Base-by-base conservation (phyloP, 1,284 basidiomycete species). In the Cutaneotrichosporon sp. region DNA sequence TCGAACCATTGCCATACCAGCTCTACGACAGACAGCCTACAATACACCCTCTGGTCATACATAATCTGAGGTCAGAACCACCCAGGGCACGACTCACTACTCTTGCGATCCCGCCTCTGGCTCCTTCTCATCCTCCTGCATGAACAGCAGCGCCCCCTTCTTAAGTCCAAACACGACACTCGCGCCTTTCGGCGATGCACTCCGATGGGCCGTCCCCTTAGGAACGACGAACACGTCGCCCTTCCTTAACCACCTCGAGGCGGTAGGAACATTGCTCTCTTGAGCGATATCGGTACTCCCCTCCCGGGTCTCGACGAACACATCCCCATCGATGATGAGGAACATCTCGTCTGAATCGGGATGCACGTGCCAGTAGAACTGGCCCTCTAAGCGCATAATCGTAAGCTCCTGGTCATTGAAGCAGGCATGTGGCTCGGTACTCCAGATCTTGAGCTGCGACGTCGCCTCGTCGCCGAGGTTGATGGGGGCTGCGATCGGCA, bases 201-300 rank as follows among this genome's bases (percentile, higher is more conserved):
- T 34, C 11, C 61, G 49, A 26, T 63, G 61, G 26, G 56, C 61
- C 16, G 61, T 63, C 22, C 49, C 49, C 16, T 32, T 16, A 1
- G 61, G 56, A 21, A 63, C 61, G 40, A 63, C 61, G 40, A 63
- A 63, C 18, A 63, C 22, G 49, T 63, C 61, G 4, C 61, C 61
- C 38, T 58, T 58, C 18, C 14, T 21, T 7, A 62, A 22, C 51
- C 51, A 53, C 32, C 38, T 21, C 10, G 21, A 30, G 9, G 53
- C 31, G 34, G n/a, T 10, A 8, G 32, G 21, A 10, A n/a, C 52
- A 5, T 50, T 46, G 21, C 47, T 38, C 26, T 52, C 40, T 21
- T 57, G 47, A 10, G 34, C 50, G 31, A 22, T 46, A 16, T 40
- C 22, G n/a, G 26, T 55, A 40, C 38, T 36, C n/a, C 55, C 55